Conservation (phyloP, 83 land plant genomes). For the Thuja plicata region DNA sequence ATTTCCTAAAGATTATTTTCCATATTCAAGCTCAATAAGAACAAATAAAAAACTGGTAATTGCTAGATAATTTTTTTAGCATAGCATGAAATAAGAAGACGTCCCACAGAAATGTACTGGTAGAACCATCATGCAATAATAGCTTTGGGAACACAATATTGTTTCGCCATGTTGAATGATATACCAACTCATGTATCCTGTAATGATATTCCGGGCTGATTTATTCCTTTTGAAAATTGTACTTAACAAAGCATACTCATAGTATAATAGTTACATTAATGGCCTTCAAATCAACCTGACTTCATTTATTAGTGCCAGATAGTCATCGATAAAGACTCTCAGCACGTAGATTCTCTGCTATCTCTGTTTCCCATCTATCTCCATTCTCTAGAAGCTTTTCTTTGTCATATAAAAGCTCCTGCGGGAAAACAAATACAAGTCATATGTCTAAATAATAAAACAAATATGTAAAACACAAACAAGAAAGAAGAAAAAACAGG, state of each 20-base stretch:
- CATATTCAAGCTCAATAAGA: background rate
- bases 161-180: background rate
- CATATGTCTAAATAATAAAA: slow-evolving; percentile 8
- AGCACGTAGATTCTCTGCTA: slow-evolving; percentile 94
- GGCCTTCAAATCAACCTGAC: background rate
- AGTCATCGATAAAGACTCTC: slow-evolving; percentile 92
- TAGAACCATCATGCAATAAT: background rate
- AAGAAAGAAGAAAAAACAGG: background rate
- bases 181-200: background rate
- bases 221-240: background rate
- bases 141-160: background rate
- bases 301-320: background rate
- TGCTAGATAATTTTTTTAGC: background rate
- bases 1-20: background rate
- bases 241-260: background rate
- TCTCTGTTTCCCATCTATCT: slow-evolving; percentile 99
- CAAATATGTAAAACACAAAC: slow-evolving; percentile 6
- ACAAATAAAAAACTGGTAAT: background rate
- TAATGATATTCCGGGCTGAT: background rate
- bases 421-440: slow-evolving; percentile 23
- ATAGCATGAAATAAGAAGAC: background rate
- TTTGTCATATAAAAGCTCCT: slow-evolving; percentile 98
- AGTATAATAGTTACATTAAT: background rate
- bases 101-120: background rate
- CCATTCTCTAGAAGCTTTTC: slow-evolving; percentile 99